Conservation (phyloP, 768 basidiomycete genomes). For the Mycena vulgaris region DNA sequence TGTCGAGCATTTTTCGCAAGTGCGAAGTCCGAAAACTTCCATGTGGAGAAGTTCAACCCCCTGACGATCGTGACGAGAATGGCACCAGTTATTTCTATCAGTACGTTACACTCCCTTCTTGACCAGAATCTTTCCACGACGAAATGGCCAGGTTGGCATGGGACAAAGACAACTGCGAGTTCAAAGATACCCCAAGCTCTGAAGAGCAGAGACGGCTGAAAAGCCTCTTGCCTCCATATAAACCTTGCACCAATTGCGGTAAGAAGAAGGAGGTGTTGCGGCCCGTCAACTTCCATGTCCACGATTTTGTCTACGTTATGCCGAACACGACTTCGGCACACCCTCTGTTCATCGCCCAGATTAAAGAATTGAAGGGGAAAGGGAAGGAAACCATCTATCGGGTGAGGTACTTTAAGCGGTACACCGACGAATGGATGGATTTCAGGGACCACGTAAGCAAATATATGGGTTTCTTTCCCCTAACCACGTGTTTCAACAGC, state of each 20-base stretch:
- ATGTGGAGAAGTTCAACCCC: neutral
- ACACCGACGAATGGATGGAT: neutral
- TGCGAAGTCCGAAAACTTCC: constrained; percentile 10
- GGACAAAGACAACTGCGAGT: neutral
- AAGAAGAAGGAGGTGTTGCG: neutral
- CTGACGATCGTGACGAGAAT: neutral
- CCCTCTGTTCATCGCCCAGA: constrained; percentile 13
- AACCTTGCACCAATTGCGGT: constrained; percentile 23
- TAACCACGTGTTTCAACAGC: neutral
- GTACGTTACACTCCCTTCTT: neutral
- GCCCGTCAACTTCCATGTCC: constrained; percentile 1
- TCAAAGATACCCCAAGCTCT: neutral
- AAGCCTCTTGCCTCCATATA: neutral
- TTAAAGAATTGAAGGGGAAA: neutral
- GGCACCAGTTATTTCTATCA: constrained; percentile 16
- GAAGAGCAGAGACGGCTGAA: neutral
- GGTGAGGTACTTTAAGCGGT: constrained; percentile 24
- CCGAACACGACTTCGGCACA: neutral
- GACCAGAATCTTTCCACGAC: neutral
- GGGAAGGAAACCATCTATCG: neutral
- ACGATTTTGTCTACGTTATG: constrained; percentile 30
- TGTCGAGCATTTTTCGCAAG: constrained; percentile 22
- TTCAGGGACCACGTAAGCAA: constrained; percentile 15
- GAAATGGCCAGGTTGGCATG: neutral
- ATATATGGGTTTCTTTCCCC: neutral